Evolutionary conservation across 768 basidiomycete genomes (phyloP).

Genomic region (Pluteus cervinus): DNA sequence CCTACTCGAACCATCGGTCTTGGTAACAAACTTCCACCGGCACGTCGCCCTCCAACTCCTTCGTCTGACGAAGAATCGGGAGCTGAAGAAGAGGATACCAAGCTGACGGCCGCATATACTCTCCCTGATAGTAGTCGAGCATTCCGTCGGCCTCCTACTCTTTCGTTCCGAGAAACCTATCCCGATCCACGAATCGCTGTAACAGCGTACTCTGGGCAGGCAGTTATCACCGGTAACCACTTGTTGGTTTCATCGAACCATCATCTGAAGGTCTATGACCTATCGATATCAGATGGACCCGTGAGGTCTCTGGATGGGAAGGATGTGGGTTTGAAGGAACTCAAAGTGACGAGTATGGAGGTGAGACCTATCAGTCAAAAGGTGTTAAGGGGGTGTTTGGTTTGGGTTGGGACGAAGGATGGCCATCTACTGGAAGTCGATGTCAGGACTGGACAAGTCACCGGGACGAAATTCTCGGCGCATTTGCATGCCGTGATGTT

Average conservation of each 20-base stretch:
- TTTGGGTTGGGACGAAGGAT: slow-evolving; percentile 91
- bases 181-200: slow-evolving; percentile 50
- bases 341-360: slow-evolving; percentile 71
- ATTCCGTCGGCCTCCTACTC: slow-evolving; percentile 46
- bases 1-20: slow-evolving; percentile 68
- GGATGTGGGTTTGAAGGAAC: slow-evolving; percentile 57
- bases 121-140: slow-evolving; percentile 68
- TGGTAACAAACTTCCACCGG: slow-evolving; percentile 65
- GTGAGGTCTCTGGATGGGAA: slow-evolving; percentile 52
- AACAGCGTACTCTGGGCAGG: slow-evolving; percentile 49
- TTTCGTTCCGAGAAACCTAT: slow-evolving; percentile 32
- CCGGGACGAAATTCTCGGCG: slow-evolving; percentile 49
- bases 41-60: slow-evolving; percentile 39
- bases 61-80: slow-evolving; percentile 50
- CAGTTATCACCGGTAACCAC: slow-evolving; percentile 49
- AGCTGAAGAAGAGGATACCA: slow-evolving; percentile 50
- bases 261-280: slow-evolving; percentile 59
- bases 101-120: slow-evolving; percentile 36
- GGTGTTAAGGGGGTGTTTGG: slow-evolving; percentile 49
- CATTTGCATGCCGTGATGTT: slow-evolving; percentile 65
- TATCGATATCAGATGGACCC: slow-evolving; percentile 40
- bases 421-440: slow-evolving; percentile 85
- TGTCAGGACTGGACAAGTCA: slow-evolving; percentile 49
- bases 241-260: slow-evolving; percentile 54
- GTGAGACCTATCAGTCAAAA: slow-evolving; percentile 49